Conservation (phyloP, 75 land plant genomes). For the Chamaecyparis obtusa region DNA sequence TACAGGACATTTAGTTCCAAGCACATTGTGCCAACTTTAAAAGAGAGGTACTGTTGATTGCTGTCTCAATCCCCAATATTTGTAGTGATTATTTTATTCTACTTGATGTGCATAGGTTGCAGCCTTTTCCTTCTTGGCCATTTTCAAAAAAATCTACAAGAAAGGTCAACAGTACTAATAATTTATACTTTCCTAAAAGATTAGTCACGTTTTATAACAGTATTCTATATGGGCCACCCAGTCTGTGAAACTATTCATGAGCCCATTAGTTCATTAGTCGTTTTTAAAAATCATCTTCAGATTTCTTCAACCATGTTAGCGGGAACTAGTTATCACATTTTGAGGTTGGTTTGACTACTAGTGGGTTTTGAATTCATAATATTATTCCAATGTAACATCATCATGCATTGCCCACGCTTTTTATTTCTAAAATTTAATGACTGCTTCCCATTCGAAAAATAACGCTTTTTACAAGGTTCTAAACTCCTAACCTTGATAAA, state of each 20-base stretch:
- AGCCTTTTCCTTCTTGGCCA: neutral
- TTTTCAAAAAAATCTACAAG: neutral
- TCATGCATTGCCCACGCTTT: neutral
- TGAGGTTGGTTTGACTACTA: neutral
- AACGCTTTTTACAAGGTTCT: neutral
- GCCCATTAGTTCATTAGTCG: neutral
- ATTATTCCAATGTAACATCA: neutral
- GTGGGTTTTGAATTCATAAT: neutral
- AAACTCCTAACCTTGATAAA: slow-evolving; percentile 2
- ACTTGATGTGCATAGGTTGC: neutral
- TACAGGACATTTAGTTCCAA: neutral
- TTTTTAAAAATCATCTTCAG: neutral
- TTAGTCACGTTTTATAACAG: neutral
- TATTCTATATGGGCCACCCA: neutral
- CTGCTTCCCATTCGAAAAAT: neutral
- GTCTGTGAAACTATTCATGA: neutral
- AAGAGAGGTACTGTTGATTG: neutral
- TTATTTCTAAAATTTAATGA: neutral
- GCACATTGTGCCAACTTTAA: neutral
- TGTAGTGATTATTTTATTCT: neutral
- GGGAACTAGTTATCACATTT: neutral
- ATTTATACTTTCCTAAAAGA: neutral
- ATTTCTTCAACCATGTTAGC: neutral
- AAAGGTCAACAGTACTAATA: neutral
- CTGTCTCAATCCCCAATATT: neutral